phyloP scores from a whole-genome alignment of 306 rosid species.

The Dryas alaskensis region DNA sequence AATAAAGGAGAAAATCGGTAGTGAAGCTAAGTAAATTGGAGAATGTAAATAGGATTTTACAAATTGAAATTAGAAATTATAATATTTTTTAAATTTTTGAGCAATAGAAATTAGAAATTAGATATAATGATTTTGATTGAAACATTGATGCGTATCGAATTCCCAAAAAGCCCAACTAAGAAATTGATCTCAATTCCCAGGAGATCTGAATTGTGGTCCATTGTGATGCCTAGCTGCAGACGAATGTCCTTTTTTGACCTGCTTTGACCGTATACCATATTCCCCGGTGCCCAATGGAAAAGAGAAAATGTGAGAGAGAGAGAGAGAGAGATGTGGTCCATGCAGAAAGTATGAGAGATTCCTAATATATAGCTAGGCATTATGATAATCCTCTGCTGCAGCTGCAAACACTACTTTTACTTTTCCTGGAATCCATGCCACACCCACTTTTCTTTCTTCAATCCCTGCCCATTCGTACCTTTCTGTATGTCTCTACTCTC shows the following conservation, averaged over 20 bases:
- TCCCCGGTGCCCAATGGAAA: slow-evolving; percentile 49
- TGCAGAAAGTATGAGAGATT: slow-evolving; percentile 37
- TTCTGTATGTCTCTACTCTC: neutral
- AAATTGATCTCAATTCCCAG: too few species aligned
- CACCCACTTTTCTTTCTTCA: slow-evolving; percentile 7
- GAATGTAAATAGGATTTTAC: too few species aligned
- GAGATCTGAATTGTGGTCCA: slow-evolving; percentile 42
- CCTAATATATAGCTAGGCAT: slow-evolving; percentile 36
- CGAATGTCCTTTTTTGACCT: slow-evolving; percentile 60
- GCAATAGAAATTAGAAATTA: too few species aligned
- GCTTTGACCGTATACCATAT: slow-evolving; percentile 74
- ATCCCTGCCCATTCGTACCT: slow-evolving; percentile 4
- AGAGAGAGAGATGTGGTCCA: slow-evolving; percentile 55
- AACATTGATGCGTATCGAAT: too few species aligned
- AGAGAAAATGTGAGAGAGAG: neutral
- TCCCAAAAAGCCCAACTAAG: too few species aligned
- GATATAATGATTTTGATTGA: too few species aligned
- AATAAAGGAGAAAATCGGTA: too few species aligned
- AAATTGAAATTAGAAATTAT: too few species aligned
- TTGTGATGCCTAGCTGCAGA: slow-evolving; percentile 35
- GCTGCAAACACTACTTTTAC: slow-evolving; percentile 41
- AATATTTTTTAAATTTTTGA: too few species aligned
- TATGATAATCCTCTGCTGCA: slow-evolving; percentile 30
- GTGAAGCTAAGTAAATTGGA: too few species aligned
- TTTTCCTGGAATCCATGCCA: slow-evolving; percentile 55